These are phyloP conservation scores for Ophiocordyceps camponoti-leonardi DNA, from an alignment of 2,329 filamentous ascomycete genomes.

Conservation along the genomic window DNA sequence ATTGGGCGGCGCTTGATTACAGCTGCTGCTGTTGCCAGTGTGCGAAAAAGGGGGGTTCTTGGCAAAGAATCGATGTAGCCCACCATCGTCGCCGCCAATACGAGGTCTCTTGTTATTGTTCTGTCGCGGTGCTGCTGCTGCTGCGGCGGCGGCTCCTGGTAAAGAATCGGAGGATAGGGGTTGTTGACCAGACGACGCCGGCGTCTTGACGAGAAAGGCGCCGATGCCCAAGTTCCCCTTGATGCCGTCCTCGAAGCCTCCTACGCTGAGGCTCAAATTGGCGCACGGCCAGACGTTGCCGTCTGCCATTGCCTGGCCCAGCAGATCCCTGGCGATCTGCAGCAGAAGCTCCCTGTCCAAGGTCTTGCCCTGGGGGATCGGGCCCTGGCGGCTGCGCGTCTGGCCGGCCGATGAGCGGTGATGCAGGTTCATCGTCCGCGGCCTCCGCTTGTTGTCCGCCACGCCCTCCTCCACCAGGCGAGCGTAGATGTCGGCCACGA, in stretches of 20 bases:
- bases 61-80: constrained; percentile 41
- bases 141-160: too few species aligned
- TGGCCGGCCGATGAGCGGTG: constrained; percentile 53
- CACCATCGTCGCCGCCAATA: constrained; percentile 25
- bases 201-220: constrained; percentile 64
- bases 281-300: constrained; percentile 76
- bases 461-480: constrained; percentile 83
- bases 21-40: constrained; percentile 5
- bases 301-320: constrained; percentile 63
- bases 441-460: constrained; percentile 69
- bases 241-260: constrained; percentile 81
- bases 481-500: constrained; percentile 78
- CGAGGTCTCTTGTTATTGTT: constrained; percentile 14
- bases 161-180: constrained; percentile 5
- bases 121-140: constrained; percentile 1
- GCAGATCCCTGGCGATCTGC: constrained; percentile 56
- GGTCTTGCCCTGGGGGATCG: constrained; percentile 59
- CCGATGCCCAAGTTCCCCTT: constrained; percentile 75
- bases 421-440: constrained; percentile 72
- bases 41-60: constrained; percentile 17
- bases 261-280: constrained; percentile 77
- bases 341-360: constrained; percentile 60
- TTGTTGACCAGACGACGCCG: constrained; percentile 26
- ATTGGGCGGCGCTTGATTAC: constrained; percentile 3
- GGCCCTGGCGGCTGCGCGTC: constrained; percentile 54